Evolutionary conservation across 2,329 filamentous ascomycete genomes (phyloP), one percentile per base, ranked within the genome.

Genomic region (Nigrograna mackinnonii): DNA sequence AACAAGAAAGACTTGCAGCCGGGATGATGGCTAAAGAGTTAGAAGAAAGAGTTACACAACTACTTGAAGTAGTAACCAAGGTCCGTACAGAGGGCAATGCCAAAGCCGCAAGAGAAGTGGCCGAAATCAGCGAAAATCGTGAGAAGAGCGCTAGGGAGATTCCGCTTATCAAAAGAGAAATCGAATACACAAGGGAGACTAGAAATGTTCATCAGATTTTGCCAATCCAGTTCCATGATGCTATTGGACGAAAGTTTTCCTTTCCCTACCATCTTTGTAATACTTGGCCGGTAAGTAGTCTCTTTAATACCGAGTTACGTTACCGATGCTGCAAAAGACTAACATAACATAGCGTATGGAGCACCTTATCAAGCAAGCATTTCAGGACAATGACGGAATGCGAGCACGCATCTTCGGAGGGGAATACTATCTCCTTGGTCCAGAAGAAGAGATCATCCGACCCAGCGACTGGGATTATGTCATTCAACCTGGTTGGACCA

Each of bases 321-420:
- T 4, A 13, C 21, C n/a, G 4, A 4, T 21, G 24, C 13, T 94
- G 22, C 95, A 91, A 68, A 82, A 84, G 58, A n/a, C 37, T 43
- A 38, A 45, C 34, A n/a, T 34, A 9, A 24, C n/a, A 94, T 88
- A 76, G 64, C 72, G 73, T 24, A 76, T 77, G 73, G 71, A 76
- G 49, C 61, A 64, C 21, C 62, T 77, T 35, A 76, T 77, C 63
- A 71, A 72, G 49, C 73, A 77, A 56, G 74, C 74, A 16, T 77
- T 76, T 56, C 52, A 71, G 17, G 72, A 75, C 46, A 68, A 76
- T 21, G 74, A 76, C 37, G 60, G 67, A 20, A 69, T 77, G 20
- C 69, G 71, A 24, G 66, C 68, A 28, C 72, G 74, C 43, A 72
- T 77, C 5, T 66, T 70, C 22, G 63, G 70, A 43, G 71, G 72